phyloP scores from a whole-genome alignment of 169 alveolate genomes.

The Toxoplasma gondii region DNA sequence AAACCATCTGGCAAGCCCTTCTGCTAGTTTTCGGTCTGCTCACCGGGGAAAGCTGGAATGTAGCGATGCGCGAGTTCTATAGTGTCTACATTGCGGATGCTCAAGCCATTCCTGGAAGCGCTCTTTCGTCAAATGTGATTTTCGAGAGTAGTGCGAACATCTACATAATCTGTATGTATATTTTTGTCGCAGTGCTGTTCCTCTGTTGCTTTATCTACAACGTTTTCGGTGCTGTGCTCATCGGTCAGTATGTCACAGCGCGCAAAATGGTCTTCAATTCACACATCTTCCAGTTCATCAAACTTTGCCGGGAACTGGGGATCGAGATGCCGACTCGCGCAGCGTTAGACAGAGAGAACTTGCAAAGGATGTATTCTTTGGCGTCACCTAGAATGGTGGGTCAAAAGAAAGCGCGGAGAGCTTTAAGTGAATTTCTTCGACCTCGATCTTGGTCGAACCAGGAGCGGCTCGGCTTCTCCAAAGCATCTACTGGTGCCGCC shows the following conservation, averaged over 20 bases:
- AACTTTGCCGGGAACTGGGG: slow-evolving; percentile 58
- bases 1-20: slow-evolving; percentile 37
- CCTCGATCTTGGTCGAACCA: slow-evolving; percentile 17
- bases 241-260: slow-evolving; percentile 46
- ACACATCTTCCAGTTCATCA: slow-evolving; percentile 50
- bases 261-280: slow-evolving; percentile 35
- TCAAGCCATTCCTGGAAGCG: neutral
- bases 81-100: slow-evolving; percentile 33
- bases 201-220: slow-evolving; percentile 47
- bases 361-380: slow-evolving; percentile 30
- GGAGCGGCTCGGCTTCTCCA: neutral
- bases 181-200: slow-evolving; percentile 30
- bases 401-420: neutral
- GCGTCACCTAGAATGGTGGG: neutral
- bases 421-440: slow-evolving; percentile 12
- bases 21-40: slow-evolving; percentile 50
- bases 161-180: slow-evolving; percentile 46
- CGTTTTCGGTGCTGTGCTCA: slow-evolving; percentile 65
- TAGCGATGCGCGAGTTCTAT: slow-evolving; percentile 45
- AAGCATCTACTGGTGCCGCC: neutral
- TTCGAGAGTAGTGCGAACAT: slow-evolving; percentile 17
- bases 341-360: slow-evolving; percentile 20
- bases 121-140: neutral
- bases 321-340: slow-evolving; percentile 62
- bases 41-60: slow-evolving; percentile 65